Evolutionary conservation across 495 filamentous ascomycete species (phyloP), one percentile per base, ranked within the genome.

Genomic region (Aspergillus nidulans): DNA sequence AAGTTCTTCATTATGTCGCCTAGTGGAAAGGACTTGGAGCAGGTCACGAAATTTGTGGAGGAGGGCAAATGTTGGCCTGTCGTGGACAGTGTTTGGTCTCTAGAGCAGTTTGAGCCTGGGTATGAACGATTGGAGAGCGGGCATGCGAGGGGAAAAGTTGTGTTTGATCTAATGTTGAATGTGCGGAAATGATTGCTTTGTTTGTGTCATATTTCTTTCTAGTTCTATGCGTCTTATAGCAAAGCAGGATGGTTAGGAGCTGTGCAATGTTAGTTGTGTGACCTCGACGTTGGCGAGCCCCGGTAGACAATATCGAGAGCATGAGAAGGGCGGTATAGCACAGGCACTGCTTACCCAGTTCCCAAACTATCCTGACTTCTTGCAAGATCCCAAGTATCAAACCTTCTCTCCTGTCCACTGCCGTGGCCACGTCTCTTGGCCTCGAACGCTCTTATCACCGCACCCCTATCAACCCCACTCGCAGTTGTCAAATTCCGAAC

Each of bases 1-100:
- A 15, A 62, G 8, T 83, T 77, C 32, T 77, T 78, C 44, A 68
- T 81, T 36, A 74, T 81, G 65, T 45, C 69, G 23, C 68, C 75
- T 3, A 62, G 62, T 49, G 64, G 76, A 21, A 53, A 52, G 24
- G 68, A 79, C 39, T 62, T 82, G 51, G 63, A 60, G 57, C 53
- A 71, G 36, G 68, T 81, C 24, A 71, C 76, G 36, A 59, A 57
- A 45, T 52, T 79, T 53, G 60, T 78, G 30, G 78, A 80, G 28
- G 42, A 67, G 20, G 74, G 75, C 4, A 66, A 64, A 41, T 69
- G 62, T 55, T 63, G 62, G 26, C 49, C 66, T 0, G 57, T 74
- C 19, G 65, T 79, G 39, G 80, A 82, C 55, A 79, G 75, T 63
- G 70, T 79, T 6, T 82, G 68, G 60, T 59, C 61, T 1, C 57